Base-by-base conservation (phyloP, 108 stramenopile species). In the Cyclotella atomus region DNA sequence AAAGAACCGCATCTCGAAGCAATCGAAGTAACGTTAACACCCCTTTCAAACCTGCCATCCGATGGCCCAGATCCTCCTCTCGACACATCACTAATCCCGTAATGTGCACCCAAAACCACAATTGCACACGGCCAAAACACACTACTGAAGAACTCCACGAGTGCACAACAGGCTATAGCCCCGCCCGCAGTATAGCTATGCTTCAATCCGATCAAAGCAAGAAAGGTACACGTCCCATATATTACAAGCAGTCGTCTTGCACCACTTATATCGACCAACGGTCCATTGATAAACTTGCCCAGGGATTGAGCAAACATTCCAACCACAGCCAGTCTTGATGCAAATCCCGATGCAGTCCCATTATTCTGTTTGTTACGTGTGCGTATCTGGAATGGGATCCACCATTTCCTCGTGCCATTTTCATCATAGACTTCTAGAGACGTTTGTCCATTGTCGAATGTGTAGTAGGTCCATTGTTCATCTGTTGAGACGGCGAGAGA, bases 271-370 rank as follows among this genome's bases (percentile, higher is more conserved):
- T 94, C 92, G 14, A 85, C 86, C 8, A 89, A 70, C 1, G 83
- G 82, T 14, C 90, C 90, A 76, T 88, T 89, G 35, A 94, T 45
- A 63, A 94, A 87, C 61, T 94, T 94, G 21, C 92, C 92, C 33
- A 82, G 81, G 5, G 92, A 86, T 36, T 87, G 82, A 2, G 84
- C 87, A 54, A 88, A 59, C n/a, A 89, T 87, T 2, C 87, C 88
- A 36, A 84, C 75, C 0, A 87, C 70, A 25, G 89, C 85, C 24
- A 85, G 84, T n/a, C 72, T 67, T 0, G 92, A 82, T 16, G 88
- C 81, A 81, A 91, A 93, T 14, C 69, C 59, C 23, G 84, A 76
- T 43, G 75, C 59, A 24, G 60, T 43, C 5, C 38, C 57, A 23
- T 62, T 57, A 43, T 44, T 69, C 45, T 60, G 70, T 60, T 70